phyloP scores from a whole-genome alignment of 352 stramenopile species.

The Pythium inflatum region DNA sequence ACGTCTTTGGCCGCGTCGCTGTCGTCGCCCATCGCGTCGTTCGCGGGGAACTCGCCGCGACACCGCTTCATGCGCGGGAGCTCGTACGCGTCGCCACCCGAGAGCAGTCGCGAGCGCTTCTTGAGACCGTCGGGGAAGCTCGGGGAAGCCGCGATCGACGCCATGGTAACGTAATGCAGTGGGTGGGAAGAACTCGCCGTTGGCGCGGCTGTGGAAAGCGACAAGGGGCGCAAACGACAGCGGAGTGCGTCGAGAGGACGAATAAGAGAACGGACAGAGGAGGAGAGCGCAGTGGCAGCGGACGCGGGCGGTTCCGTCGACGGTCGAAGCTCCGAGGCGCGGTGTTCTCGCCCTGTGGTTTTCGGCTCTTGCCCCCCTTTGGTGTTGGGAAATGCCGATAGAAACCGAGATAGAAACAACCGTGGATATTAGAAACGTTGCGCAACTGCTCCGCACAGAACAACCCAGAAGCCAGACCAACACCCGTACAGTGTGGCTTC shows the following conservation, averaged over 20 bases:
- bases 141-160: conserved; percentile 76
- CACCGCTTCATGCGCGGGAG: conserved; percentile 65
- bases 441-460: background rate
- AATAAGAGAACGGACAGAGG: background rate
- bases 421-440: conserved; percentile 28
- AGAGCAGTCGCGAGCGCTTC: conserved; percentile 67
- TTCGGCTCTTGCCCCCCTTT: conserved; percentile 4
- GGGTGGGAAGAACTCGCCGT: background rate
- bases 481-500: background rate
- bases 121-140: conserved; percentile 72
- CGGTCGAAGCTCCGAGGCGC: conserved; percentile 13
- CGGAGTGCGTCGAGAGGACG: background rate
- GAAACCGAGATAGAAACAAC: conserved; percentile 30
- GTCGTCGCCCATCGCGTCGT: conserved; percentile 38
- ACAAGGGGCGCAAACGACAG: conserved; percentile 6
- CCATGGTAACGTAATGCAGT: conserved; percentile 40
- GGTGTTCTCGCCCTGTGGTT: background rate
- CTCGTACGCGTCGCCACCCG: conserved; percentile 54
- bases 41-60: conserved; percentile 36
- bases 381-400: conserved; percentile 17
- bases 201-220: background rate
- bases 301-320: conserved; percentile 28
- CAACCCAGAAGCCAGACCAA: conserved; percentile 34
- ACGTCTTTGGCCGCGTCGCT: conserved; percentile 47
- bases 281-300: background rate